A percentile compares a stretch with the other conserved stretches of the same genome.
phyloP scores from a whole-genome alignment of 2,329 filamentous ascomycete species.

The Cryphonectria nitschkei region DNA sequence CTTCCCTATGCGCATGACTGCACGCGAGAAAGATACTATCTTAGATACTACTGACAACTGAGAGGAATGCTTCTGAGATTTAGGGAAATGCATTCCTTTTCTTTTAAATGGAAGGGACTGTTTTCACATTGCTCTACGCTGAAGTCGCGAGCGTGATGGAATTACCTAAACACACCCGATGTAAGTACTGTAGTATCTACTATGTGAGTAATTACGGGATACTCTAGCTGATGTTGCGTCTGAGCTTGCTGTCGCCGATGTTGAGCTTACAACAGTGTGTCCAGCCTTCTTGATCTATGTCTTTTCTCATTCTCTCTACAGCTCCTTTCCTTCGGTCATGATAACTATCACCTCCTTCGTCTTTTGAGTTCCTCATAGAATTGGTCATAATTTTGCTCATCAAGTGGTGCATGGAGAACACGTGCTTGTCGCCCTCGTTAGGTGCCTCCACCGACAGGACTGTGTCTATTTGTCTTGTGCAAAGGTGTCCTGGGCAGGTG shows the following conservation, averaged over 20 bases:
- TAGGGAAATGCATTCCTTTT: too few species aligned
- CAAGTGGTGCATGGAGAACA: not conserved
- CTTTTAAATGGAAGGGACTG: not conserved
- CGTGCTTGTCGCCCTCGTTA: not conserved
- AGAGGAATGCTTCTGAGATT: not conserved
- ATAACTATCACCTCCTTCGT: not conserved
- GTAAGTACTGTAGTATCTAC: not conserved
- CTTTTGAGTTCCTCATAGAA: not conserved
- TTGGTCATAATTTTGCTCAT: not conserved
- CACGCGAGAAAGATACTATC: not conserved
- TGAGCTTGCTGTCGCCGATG: not conserved
- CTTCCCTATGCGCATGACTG: not conserved
- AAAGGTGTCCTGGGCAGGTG: too few species aligned
- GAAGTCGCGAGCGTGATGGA: not conserved
- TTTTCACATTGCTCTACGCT: not conserved
- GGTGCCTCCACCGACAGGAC: not conserved
- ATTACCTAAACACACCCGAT: not conserved
- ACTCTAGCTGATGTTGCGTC: not conserved
- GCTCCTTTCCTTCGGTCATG: not conserved
- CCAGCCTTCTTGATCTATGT: not conserved
- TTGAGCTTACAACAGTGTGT: not conserved
- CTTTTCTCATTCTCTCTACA: not conserved
- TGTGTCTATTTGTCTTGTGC: too few species aligned
- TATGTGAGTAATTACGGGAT: not conserved
- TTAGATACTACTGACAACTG: not conserved